Evolutionary conservation across 23 red algal genomes (phyloP).

Genomic region (Gracilaria vermiculophylla): DNA sequence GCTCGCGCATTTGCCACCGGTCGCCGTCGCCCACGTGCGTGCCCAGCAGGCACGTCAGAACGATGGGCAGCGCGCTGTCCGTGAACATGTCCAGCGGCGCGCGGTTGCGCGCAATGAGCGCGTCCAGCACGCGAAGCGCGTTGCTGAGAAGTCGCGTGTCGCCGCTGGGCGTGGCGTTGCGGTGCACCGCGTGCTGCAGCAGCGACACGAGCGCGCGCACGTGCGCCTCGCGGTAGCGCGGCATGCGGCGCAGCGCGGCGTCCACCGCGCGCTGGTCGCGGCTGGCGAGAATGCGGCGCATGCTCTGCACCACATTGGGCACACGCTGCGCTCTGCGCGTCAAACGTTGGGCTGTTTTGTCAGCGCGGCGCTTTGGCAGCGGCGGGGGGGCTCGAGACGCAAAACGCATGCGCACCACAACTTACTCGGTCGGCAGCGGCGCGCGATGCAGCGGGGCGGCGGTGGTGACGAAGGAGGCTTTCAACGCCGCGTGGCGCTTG

Average conservation of each 20-base stretch:
- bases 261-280: not conserved
- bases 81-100: slow-evolving; percentile 1
- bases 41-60: slow-evolving; percentile 46
- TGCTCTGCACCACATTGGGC: not conserved
- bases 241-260: not conserved
- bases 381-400: too few species aligned
- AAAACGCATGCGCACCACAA: not conserved
- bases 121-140: not conserved
- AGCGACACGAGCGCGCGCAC: not conserved
- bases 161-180: not conserved
- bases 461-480: not conserved
- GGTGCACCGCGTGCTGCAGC: not conserved
- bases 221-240: not conserved
- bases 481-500: not conserved
- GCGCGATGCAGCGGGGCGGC: not conserved
- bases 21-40: slow-evolving; percentile 28
- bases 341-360: too few species aligned
- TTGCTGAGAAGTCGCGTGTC: slow-evolving; percentile 5
- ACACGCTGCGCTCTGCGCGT: not conserved
- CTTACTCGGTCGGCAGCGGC: not conserved
- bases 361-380: too few species aligned
- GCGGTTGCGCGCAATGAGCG: not conserved
- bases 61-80: not conserved
- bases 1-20: slow-evolving; percentile 17
- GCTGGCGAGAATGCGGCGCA: slow-evolving; percentile 8